A percentile compares a stretch with the other conserved stretches of the same genome.
Evolutionary conservation across 768 basidiomycete species (phyloP).

Genomic region (Leccinum obscurum): DNA sequence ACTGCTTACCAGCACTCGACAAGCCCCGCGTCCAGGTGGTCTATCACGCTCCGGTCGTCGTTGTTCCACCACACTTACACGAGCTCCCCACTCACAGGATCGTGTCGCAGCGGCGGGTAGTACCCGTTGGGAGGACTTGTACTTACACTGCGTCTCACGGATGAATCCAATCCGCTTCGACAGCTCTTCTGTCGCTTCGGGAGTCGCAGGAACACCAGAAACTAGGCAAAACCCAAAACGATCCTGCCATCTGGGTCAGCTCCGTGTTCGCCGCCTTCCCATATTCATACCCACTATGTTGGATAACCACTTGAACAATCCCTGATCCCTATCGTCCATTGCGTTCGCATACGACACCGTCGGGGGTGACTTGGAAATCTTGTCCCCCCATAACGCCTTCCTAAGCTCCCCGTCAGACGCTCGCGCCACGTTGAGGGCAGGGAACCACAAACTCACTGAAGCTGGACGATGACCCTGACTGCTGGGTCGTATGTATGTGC

Average conservation of each 20-base stretch:
- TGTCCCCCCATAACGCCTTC: no score
- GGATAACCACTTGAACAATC: constrained; percentile 77
- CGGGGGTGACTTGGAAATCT: constrained; percentile 37
- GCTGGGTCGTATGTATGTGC: constrained; percentile 77
- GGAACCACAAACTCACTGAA: no score
- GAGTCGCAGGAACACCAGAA: constrained; percentile 72
- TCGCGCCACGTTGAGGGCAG: no score
- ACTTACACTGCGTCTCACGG: constrained; percentile 75
- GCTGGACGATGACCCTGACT: no score
- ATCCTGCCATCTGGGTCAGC: constrained; percentile 50
- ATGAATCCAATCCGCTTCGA: constrained; percentile 80
- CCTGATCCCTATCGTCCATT: constrained; percentile 63
- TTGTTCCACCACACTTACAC: constrained; percentile 91
- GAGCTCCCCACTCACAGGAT: constrained; percentile 57
- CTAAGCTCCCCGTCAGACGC: no score
- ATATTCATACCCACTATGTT: constrained; percentile 59
- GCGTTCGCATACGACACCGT: constrained; percentile 70
- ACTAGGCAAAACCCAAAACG: constrained; percentile 89
- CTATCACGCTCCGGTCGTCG: constrained; percentile 86
- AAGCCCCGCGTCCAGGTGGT: constrained; percentile 49
- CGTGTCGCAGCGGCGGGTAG: constrained; percentile 67
- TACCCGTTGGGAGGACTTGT: constrained; percentile 58
- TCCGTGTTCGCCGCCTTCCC: not conserved
- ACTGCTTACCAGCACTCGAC: constrained; percentile 70
- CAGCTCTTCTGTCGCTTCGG: constrained; percentile 83